Evolutionary conservation across 495 filamentous ascomycete genomes (phyloP), one percentile per base, ranked within the genome.

Genomic region (Chaetomium fimeti): DNA sequence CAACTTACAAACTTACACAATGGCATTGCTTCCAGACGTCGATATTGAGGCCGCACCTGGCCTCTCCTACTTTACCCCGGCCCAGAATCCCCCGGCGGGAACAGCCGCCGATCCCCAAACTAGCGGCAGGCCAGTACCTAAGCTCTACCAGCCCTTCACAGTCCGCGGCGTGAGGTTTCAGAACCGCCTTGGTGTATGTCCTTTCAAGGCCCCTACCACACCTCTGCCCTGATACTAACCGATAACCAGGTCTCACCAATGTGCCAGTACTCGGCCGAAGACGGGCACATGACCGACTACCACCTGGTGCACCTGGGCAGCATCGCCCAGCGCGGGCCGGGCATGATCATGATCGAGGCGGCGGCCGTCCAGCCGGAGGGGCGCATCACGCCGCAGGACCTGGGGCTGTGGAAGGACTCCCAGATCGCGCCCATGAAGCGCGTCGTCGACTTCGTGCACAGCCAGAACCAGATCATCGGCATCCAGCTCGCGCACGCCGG

Each of bases 401-500:
- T 79, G 3, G 90, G 91, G 7, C 72, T 93, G 20, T 94, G 90
- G 90, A 79, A 85, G 53, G 90, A 93, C 71, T 80, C 78, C 1
- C 91, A 92, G 63, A 85, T 91, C 66, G 85, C 77, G 28, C 82
- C 81, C 1, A 67, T 92, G 61, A 81, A 79, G 66, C 75, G 82
- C 20, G 79, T 89, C 57, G 78, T 86, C 29, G 87, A 91, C 49
- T 91, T 92, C 66, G 85, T 83, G 3, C 87, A 93, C 74, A 82
- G 79, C 58, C 88, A 90, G 72, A 77, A 78, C 69, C 87, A 88
- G 73, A 86, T 87, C 66, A 85, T 90, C 52, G 89, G 81, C 49
- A 86, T 93, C 63, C 91, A 94, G 76, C 72, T 93, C 7, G 88
- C 78, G 16, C 91, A 94, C 69, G 89, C 90, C 2, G 91, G 91